Conservation (phyloP, 257 asterid genomes). For the Nicotiana benthamiana region DNA sequence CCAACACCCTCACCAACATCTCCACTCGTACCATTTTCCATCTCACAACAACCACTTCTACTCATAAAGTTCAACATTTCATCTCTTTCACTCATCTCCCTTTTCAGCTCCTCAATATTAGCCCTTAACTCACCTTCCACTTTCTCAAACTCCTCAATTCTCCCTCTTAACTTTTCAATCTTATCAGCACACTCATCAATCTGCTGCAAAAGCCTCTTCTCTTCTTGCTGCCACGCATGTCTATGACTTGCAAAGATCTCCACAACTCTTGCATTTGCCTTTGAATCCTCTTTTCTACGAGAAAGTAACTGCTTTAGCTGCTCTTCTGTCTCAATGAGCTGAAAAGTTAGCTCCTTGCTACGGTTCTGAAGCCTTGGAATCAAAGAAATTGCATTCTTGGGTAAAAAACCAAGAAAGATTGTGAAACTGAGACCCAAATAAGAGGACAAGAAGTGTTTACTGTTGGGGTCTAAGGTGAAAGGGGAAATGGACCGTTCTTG, state of each 20-base stretch:
- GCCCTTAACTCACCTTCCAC: constrained; percentile 64
- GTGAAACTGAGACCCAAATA: constrained; percentile 77
- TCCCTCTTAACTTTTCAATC: constrained; percentile 51
- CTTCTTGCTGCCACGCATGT: constrained; percentile 95
- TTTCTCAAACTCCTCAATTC: constrained; percentile 64
- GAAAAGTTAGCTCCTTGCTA: constrained; percentile 50
- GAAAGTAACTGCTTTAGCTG: constrained; percentile 62
- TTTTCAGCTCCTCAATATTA: constrained; percentile 60
- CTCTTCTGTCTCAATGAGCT: constrained; percentile 73
- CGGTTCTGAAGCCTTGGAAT: constrained; percentile 40
- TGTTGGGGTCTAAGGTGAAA: neutral
- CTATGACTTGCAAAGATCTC: constrained; percentile 96
- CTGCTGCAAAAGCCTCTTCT: constrained; percentile 74
- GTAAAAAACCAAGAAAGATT: constrained; percentile 55
- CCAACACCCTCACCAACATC: constrained; percentile 23
- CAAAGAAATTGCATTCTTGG: constrained; percentile 47
- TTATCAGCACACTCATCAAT: constrained; percentile 74
- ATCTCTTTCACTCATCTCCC: constrained; percentile 79
- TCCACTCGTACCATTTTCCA: constrained; percentile 19
- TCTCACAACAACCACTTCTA: constrained; percentile 29
- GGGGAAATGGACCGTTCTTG: constrained; percentile 5
- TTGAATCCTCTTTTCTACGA: constrained; percentile 87
- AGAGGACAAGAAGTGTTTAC: constrained; percentile 36
- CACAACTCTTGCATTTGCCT: constrained; percentile 94
- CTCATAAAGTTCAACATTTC: constrained; percentile 79